Evolutionary conservation across 2,329 filamentous ascomycete genomes (phyloP).

Genomic region (Biscogniauxia marginata): DNA sequence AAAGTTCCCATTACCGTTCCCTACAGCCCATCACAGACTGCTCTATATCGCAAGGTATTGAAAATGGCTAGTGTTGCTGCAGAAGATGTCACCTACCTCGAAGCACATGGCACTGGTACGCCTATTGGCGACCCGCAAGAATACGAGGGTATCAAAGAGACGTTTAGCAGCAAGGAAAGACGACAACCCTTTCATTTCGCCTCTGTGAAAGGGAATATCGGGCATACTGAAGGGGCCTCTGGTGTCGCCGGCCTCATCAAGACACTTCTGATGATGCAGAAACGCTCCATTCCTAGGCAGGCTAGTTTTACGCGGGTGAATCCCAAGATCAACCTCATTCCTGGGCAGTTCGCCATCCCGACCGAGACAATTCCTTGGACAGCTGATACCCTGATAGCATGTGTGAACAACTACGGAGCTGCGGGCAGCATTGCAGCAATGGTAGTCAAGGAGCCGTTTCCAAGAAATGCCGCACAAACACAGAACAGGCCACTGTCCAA

Average conservation of each 20-base stretch:
- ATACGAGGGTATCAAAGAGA: conserved; percentile 25
- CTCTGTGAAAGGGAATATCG: conserved; percentile 35
- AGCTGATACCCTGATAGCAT: too few species aligned
- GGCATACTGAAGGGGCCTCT: conserved; percentile 33
- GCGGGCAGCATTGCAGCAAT: conserved; percentile 35
- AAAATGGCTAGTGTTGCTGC: too few species aligned
- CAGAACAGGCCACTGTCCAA: too few species aligned
- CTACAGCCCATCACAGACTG: too few species aligned
- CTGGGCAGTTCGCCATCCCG: too few species aligned
- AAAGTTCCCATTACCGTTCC: conserved; percentile 42
- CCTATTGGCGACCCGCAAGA: conserved; percentile 36
- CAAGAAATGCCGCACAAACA: too few species aligned
- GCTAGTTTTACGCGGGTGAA: too few species aligned
- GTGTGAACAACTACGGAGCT: conserved; percentile 39
- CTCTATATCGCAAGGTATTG: too few species aligned
- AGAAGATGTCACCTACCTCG: conserved; percentile 31
- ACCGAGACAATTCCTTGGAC: too few species aligned
- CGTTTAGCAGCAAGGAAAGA: conserved; percentile 25
- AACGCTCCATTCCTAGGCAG: too few species aligned
- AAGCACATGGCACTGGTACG: conserved; percentile 46
- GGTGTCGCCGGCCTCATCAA: too few species aligned
- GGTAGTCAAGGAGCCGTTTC: conserved; percentile 29
- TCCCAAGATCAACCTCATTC: conserved; percentile 4
- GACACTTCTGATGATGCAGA: too few species aligned
- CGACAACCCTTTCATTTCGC: conserved; percentile 18